phyloP scores from a whole-genome alignment of 2,329 filamentous ascomycete genomes.

The Colletotrichum orbiculare region DNA sequence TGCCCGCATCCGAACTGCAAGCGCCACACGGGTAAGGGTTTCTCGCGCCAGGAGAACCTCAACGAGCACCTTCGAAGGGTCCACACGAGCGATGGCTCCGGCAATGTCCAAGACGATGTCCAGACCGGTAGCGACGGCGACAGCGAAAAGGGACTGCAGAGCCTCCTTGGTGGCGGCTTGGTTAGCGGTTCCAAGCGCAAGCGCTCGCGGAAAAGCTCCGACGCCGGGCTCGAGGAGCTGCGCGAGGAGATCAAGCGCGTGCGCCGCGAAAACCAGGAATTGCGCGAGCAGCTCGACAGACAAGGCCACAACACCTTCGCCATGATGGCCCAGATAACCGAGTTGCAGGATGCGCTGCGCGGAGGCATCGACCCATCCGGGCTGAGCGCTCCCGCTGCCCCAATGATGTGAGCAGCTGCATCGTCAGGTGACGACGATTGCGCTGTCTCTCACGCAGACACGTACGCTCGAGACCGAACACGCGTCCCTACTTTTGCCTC shows the following conservation, averaged over 20 bases:
- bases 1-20: constrained; percentile 92
- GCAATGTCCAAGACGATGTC: constrained; percentile 46
- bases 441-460: neutral
- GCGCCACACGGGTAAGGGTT: constrained; percentile 86
- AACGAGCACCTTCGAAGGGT: constrained; percentile 93
- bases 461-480: neutral
- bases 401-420: constrained; percentile 52
- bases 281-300: constrained; percentile 61
- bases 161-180: constrained; percentile 40
- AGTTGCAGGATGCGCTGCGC: constrained; percentile 56
- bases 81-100: constrained; percentile 69
- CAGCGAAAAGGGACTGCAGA: constrained; percentile 48
- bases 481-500: too few species aligned
- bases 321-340: constrained; percentile 61
- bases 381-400: constrained; percentile 51
- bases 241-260: constrained; percentile 75
- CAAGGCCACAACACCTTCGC: constrained; percentile 58
- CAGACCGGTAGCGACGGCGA: constrained; percentile 59
- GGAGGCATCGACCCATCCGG: constrained; percentile 41
- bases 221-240: constrained; percentile 63
- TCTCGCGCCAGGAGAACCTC: constrained; percentile 92
- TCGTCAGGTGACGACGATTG: neutral
- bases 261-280: constrained; percentile 71
- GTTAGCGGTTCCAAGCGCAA: constrained; percentile 59
- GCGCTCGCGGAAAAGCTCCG: constrained; percentile 43